phyloP scores from a whole-genome alignment of 148 eudicot species.

The Amaranthus hypochondriacus region DNA sequence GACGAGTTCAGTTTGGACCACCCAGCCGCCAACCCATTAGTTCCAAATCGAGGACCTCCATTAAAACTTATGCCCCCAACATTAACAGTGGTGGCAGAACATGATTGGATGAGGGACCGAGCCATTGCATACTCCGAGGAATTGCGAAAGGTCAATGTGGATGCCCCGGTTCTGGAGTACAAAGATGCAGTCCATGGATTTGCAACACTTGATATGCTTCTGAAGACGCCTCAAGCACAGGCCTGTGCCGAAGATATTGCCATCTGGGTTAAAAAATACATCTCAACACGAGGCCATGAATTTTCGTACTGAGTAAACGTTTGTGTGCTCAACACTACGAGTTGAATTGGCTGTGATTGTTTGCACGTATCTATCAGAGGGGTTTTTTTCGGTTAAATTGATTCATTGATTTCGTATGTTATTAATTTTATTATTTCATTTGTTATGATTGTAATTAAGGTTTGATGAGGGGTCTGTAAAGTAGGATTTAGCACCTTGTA shows the following conservation, averaged over 20 bases:
- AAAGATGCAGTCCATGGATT: constrained; percentile 96
- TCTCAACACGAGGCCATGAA: constrained; percentile 89
- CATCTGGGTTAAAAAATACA: constrained; percentile 92
- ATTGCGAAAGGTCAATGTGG: constrained; percentile 75
- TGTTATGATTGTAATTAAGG: constrained; percentile 16
- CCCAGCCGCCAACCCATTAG: constrained; percentile 91
- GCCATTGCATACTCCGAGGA: constrained; percentile 90
- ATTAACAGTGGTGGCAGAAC: constrained; percentile 80
- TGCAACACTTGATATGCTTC: constrained; percentile 90
- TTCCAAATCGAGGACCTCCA: constrained; percentile 60
- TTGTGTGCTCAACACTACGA: not conserved
- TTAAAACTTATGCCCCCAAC: constrained; percentile 94
- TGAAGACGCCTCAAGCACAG: constrained; percentile 91
- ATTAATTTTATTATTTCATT: constrained; percentile 4
- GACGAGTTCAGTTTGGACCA: constrained; percentile 85
- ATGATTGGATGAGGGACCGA: constrained; percentile 96
- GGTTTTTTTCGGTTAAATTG: not conserved
- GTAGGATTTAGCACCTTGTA: constrained; percentile 16
- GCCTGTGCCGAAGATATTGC: constrained; percentile 95
- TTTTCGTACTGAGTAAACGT: constrained; percentile 59
- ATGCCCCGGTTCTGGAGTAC: constrained; percentile 88
- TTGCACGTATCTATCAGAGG: not conserved
- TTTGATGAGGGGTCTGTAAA: not conserved
- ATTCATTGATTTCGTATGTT: not conserved
- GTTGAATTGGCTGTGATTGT: not conserved